Evolutionary conservation across 1,284 basidiomycete genomes (phyloP).

Genomic region (Malassezia brasiliensis): DNA sequence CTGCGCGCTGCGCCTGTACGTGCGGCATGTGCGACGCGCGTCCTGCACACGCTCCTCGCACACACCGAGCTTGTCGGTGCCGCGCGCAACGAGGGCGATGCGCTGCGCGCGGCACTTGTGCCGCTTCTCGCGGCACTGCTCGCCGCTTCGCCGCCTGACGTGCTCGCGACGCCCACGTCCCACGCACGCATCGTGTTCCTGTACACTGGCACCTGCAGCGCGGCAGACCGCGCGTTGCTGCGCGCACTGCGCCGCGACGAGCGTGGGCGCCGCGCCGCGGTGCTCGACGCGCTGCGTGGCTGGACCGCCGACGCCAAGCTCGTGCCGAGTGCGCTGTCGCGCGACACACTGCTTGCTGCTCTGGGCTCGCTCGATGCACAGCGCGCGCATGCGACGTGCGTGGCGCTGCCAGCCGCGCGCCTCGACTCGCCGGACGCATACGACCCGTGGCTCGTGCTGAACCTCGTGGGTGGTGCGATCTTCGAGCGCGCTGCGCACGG

Average conservation of each 20-base stretch:
- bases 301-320: constrained; percentile 7
- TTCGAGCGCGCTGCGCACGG: constrained; percentile 49
- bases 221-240: constrained; percentile 60
- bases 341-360: constrained; percentile 53
- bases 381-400: constrained; percentile 63
- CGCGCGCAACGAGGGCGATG: constrained; percentile 21
- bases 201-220: constrained; percentile 63
- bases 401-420: constrained; percentile 56
- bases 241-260: constrained; percentile 72
- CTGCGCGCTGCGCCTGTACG: constrained; percentile 12
- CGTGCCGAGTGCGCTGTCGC: constrained; percentile 5
- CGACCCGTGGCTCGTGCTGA: constrained; percentile 69
- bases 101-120: constrained; percentile 7
- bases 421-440: constrained; percentile 50
- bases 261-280: constrained; percentile 58
- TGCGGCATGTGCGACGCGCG: constrained; percentile 16
- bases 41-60: constrained; percentile 25
- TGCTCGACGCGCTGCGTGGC: constrained; percentile 45
- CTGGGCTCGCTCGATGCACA: constrained; percentile 63
- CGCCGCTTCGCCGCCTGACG: constrained; percentile 56
- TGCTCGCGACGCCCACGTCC: constrained; percentile 71
- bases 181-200: constrained; percentile 56
- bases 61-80: constrained; percentile 22
- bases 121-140: constrained; percentile 4
- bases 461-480: constrained; percentile 61